A percentile compares a stretch with the other conserved stretches of the same genome.
phyloP scores from a whole-genome alignment of 768 basidiomycete species.

The Rhizopogon vulgaris region DNA sequence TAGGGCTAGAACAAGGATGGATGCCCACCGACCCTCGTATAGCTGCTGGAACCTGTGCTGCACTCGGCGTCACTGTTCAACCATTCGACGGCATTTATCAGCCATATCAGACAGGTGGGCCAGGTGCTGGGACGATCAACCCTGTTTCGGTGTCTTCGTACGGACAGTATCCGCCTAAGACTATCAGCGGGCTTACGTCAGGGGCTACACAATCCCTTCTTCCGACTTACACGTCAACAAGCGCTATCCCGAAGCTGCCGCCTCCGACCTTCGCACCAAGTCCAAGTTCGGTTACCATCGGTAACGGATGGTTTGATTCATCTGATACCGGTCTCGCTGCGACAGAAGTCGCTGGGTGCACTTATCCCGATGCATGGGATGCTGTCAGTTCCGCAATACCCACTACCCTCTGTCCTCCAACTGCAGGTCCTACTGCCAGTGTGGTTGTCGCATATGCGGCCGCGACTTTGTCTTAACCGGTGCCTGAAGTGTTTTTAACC shows the following conservation, averaged over 20 bases:
- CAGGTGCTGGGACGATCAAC: conserved; percentile 43
- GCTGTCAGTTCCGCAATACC: conserved; percentile 46
- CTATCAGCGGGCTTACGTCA: conserved; percentile 38
- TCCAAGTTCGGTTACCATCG: conserved; percentile 34
- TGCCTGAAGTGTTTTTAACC: background rate
- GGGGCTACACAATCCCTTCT: conserved; percentile 32
- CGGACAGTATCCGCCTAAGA: conserved; percentile 47
- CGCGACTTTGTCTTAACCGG: background rate
- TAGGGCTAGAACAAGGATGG: conserved; percentile 70
- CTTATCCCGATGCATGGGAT: conserved; percentile 60
- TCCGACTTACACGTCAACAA: conserved; percentile 64
- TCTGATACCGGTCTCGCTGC: conserved; percentile 47
- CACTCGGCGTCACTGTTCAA: conserved; percentile 38
- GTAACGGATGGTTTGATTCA: conserved; percentile 53
- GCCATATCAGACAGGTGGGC: conserved; percentile 66
- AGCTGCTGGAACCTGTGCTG: conserved; percentile 56
- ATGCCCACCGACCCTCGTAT: conserved; percentile 68
- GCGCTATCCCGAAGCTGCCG: conserved; percentile 49
- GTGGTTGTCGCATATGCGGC: conserved; percentile 1
- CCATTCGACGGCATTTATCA: conserved; percentile 50
- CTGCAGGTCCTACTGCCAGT: background rate
- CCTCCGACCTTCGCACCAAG: conserved; percentile 44
- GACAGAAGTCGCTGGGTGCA: conserved; percentile 57
- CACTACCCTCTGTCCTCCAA: conserved; percentile 33
- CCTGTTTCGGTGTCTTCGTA: conserved; percentile 37